Conservation (phyloP, 306 rosid genomes). For the Malus asiatica region DNA sequence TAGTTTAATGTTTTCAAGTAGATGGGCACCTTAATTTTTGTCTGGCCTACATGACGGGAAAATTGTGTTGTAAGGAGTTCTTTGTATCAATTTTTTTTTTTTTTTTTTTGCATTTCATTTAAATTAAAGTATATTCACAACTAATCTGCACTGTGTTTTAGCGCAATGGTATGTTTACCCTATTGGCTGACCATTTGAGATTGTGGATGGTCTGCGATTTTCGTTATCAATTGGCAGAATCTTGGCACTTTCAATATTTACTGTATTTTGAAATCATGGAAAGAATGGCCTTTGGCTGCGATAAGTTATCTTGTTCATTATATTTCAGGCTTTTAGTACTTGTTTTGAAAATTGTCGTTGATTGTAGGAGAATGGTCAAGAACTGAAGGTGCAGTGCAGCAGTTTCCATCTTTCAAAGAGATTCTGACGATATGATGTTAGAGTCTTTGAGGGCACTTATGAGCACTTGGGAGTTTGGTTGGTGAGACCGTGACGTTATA, state of each 20-base stretch:
- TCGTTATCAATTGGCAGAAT: not conserved
- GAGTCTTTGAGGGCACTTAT: not conserved
- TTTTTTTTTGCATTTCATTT: not conserved
- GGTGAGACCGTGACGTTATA: not conserved
- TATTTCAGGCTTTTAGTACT: not conserved
- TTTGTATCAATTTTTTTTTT: not conserved
- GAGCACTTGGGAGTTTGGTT: not conserved
- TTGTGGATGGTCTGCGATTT: not conserved
- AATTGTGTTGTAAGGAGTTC: not conserved
- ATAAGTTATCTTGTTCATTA: not conserved
- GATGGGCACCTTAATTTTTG: not conserved
- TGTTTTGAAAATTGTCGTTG: not conserved
- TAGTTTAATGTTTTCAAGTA: not conserved
- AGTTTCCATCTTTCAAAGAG: not conserved
- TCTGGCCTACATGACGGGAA: not conserved
- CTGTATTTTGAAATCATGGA: not conserved
- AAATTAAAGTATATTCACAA: not conserved
- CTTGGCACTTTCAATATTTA: not conserved
- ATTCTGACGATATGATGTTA: not conserved
- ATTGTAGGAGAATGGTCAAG: constrained; percentile 15
- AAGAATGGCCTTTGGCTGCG: not conserved
- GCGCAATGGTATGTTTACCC: not conserved
- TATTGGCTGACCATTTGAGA: not conserved
- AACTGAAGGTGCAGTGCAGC: constrained; percentile 8
- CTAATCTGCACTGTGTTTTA: not conserved